Evolutionary conservation across 1,284 basidiomycete species (phyloP).

Genomic region (Pseudozyma tsukubaensis): DNA sequence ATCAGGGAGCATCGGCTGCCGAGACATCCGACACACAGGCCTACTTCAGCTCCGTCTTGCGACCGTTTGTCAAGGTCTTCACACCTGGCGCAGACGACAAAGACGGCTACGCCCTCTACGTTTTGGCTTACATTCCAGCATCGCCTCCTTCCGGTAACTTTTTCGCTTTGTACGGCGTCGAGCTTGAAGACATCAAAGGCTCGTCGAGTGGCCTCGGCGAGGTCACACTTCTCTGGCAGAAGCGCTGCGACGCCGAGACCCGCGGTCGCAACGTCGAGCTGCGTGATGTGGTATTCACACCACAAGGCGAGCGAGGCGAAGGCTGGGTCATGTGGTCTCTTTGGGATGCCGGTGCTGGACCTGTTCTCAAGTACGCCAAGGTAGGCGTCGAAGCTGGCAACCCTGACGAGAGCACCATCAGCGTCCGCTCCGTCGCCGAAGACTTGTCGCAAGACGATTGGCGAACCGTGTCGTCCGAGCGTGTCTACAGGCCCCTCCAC

Average conservation of each 20-base stretch:
- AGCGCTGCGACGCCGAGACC: slow-evolving; percentile 54
- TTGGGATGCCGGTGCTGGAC: slow-evolving; percentile 60
- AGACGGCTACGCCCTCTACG: slow-evolving; percentile 45
- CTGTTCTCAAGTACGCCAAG: slow-evolving; percentile 50
- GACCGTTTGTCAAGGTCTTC: slow-evolving; percentile 51
- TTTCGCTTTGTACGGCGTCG: slow-evolving; percentile 60
- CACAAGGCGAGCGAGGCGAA: slow-evolving; percentile 25
- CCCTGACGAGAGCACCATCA: slow-evolving; percentile 31
- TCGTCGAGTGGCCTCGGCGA: slow-evolving; percentile 60
- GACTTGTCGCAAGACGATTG: slow-evolving; percentile 44
- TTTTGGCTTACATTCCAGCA: slow-evolving; percentile 61
- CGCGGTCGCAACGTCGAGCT: slow-evolving; percentile 58
- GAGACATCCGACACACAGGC: slow-evolving; percentile 29
- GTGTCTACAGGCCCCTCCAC: slow-evolving; percentile 55
- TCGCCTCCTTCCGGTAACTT: slow-evolving; percentile 55
- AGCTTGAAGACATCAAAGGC: slow-evolving; percentile 55
- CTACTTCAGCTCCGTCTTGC: slow-evolving; percentile 39
- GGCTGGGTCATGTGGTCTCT: slow-evolving; percentile 61
- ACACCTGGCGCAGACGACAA: slow-evolving; percentile 42
- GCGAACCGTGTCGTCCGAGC: slow-evolving; percentile 47
- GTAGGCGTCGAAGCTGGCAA: slow-evolving; percentile 44
- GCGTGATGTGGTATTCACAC: slow-evolving; percentile 56
- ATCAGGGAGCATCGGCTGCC: slow-evolving; percentile 2
- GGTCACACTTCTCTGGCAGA: slow-evolving; percentile 59
- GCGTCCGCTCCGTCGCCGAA: slow-evolving; percentile 28